phyloP scores from a whole-genome alignment of 371 early-diverging fungal genomes.

The Mucor circinelloides region DNA sequence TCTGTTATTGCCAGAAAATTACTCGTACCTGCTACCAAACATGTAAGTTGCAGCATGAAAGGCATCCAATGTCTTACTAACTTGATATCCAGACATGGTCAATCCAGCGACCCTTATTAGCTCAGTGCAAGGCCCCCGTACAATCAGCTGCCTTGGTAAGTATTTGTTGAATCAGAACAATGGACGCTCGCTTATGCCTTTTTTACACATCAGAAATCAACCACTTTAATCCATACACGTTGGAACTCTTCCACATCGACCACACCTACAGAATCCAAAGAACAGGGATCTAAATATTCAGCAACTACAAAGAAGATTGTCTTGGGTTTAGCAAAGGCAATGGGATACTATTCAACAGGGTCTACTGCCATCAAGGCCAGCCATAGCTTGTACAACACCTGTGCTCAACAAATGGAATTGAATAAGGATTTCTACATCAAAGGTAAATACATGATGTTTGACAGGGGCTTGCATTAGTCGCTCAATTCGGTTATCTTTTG shows the following conservation, averaged over 20 bases:
- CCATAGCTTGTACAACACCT: constrained; percentile 54
- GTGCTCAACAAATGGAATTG: constrained; percentile 53
- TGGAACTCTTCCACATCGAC: background rate
- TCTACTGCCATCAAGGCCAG: constrained; percentile 62
- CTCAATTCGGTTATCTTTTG: background rate
- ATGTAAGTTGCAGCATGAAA: background rate
- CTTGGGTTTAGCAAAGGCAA: constrained; percentile 51
- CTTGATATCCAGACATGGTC: constrained; percentile 4
- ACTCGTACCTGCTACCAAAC: background rate
- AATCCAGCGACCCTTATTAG: background rate
- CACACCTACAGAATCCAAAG: background rate
- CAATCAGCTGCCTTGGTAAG: constrained; percentile 11
- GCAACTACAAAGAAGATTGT: constrained; percentile 46
- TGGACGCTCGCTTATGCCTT: background rate
- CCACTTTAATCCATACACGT: constrained; percentile 1
- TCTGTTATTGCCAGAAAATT: constrained; percentile 7
- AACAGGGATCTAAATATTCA: constrained; percentile 32
- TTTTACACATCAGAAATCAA: constrained; percentile 2
- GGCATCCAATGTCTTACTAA: background rate
- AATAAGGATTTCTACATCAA: constrained; percentile 60
- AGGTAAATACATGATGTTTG: constrained; percentile 32
- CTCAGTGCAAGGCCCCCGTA: constrained; percentile 13
- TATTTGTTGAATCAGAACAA: background rate
- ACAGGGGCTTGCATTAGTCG: constrained; percentile 3
- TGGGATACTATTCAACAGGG: constrained; percentile 59